Evolutionary conservation across 192 early-diverging fungal species (phyloP).

Genomic region (Irineochytrium annulatum): DNA sequence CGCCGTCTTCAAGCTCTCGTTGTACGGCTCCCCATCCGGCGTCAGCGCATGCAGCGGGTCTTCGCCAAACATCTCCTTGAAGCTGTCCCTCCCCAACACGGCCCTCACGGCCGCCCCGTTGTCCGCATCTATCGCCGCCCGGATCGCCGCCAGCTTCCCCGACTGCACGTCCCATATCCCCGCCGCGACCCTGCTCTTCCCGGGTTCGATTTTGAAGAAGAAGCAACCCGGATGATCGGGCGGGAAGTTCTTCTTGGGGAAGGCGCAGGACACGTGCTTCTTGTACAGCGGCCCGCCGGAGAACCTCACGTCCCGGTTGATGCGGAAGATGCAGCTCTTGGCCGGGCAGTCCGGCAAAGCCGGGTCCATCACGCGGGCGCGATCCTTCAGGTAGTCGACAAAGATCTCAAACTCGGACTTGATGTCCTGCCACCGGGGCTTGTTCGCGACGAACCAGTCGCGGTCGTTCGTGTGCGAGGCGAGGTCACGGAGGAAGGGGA

Average conservation of each 20-base stretch:
- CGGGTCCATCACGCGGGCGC: not conserved
- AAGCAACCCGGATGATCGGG: conserved; percentile 35
- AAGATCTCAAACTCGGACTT: conserved; percentile 9
- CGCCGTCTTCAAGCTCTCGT: conserved; percentile 45
- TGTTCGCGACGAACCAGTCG: conserved; percentile 14
- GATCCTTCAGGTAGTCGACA: not conserved
- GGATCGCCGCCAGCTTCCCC: conserved; percentile 31
- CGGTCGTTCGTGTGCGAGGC: conserved; percentile 13
- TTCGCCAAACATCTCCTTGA: conserved; percentile 1
- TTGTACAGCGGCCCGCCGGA: conserved; percentile 59
- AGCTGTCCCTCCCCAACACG: not conserved
- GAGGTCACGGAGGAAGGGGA: not conserved
- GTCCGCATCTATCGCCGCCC: not conserved
- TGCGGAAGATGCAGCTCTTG: conserved; percentile 13
- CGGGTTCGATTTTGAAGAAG: conserved; percentile 44
- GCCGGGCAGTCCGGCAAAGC: not conserved
- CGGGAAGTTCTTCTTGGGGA: conserved; percentile 39
- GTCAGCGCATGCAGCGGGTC: too few relatives aligned
- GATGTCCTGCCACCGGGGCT: not conserved
- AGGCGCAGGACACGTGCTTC: conserved; percentile 36
- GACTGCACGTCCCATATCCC: conserved; percentile 46
- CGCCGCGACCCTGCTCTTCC: conserved; percentile 35
- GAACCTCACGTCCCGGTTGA: conserved; percentile 59
- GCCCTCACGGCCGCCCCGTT: conserved; percentile 35
- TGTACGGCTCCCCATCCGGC: not conserved